These are phyloP conservation scores for Colletotrichum brevisporum DNA, from an alignment of 2,329 filamentous ascomycete species.

Conservation along the genomic window DNA sequence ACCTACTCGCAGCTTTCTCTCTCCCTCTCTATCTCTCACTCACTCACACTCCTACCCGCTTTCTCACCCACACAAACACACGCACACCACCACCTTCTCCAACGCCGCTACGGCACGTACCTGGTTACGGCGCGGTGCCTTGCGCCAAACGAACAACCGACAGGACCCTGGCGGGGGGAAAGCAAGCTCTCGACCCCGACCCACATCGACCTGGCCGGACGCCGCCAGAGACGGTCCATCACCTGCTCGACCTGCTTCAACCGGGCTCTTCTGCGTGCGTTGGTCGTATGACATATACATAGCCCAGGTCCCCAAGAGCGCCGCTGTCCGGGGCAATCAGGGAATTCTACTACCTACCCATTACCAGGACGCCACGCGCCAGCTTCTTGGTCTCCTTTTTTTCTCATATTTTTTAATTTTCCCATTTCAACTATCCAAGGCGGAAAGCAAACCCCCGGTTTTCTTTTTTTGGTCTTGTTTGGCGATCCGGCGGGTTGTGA, in stretches of 20 bases:
- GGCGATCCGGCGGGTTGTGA: no score
- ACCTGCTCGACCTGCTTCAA: conserved; percentile 12
- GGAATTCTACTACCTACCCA: neutral
- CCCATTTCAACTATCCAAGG: no score
- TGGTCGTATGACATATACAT: conserved; percentile 38
- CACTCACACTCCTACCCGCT: neutral
- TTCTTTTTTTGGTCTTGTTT: no score
- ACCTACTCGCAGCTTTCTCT: neutral
- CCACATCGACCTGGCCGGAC: conserved; percentile 7
- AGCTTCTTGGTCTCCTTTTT: no score
- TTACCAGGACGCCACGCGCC: conserved; percentile 8
- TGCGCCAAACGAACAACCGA: conserved; percentile 20
- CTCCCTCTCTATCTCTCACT: neutral
- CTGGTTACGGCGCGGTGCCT: conserved; percentile 7
- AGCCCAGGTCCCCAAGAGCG: conserved; percentile 27
- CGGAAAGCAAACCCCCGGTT: no score
- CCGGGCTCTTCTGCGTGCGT: conserved; percentile 6
- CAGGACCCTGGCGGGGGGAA: conserved; percentile 8
- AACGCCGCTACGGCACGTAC: conserved; percentile 5
- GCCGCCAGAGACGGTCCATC: conserved; percentile 1
- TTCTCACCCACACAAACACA: conserved; percentile 1
- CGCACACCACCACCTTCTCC: neutral
- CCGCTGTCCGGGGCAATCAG: conserved; percentile 1
- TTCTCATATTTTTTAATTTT: no score
- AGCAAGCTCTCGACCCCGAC: neutral